Evolutionary conservation across 2,329 filamentous ascomycete species (phyloP).

Genomic region (Sporothrix mexicana): DNA sequence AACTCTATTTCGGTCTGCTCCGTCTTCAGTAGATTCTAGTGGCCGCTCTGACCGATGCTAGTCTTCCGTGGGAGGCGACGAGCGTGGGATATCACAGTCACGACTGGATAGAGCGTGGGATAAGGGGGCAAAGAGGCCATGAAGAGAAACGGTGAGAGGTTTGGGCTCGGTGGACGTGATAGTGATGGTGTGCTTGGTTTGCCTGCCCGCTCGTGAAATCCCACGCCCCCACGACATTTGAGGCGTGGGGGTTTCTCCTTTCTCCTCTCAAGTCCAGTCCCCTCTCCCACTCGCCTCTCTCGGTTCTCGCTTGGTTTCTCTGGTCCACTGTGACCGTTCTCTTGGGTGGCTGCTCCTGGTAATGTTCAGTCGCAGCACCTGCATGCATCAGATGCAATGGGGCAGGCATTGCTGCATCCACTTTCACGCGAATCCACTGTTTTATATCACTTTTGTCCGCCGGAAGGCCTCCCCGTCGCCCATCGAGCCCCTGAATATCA

Average conservation of each 20-base stretch:
- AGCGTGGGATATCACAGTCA: neutral
- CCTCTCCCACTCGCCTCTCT: neutral
- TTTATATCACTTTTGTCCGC: neutral
- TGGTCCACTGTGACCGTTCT: slow-evolving; percentile 21
- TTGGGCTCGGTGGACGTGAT: neutral
- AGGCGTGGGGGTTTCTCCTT: neutral
- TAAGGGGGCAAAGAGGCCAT: neutral
- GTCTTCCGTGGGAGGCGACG: neutral
- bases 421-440: neutral
- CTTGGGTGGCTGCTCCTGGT: slow-evolving; percentile 22
- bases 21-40: neutral
- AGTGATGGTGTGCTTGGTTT: neutral
- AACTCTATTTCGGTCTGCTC: neutral
- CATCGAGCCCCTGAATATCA: neutral
- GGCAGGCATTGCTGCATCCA: neutral
- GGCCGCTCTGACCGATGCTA: neutral
- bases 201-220: neutral
- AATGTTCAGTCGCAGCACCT: too few species aligned
- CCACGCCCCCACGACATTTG: slow-evolving; percentile 10
- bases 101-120: neutral
- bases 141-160: slow-evolving; percentile 6
- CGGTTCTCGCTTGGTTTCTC: slow-evolving; percentile 2
- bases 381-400: neutral
- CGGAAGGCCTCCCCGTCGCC: slow-evolving; percentile 11
- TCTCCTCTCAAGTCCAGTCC: neutral